phyloP scores from a whole-genome alignment of 2,329 filamentous ascomycete species.

The Fusarium veterinarium region DNA sequence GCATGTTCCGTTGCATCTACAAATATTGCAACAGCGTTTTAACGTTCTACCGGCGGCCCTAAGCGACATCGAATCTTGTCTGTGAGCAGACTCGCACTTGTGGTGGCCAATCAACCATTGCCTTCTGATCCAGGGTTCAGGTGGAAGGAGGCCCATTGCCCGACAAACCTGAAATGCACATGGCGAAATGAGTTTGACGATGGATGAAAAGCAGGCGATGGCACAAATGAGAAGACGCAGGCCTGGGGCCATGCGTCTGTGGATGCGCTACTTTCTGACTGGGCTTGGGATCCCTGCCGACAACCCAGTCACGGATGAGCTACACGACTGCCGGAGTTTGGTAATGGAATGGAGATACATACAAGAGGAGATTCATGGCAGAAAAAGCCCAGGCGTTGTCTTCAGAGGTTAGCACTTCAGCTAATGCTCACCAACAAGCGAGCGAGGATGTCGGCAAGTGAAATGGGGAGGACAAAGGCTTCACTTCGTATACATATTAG shows the following conservation, averaged over 20 bases:
- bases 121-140: background rate
- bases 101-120: background rate
- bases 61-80: conserved; percentile 1
- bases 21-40: conserved; percentile 7
- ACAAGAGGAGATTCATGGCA: conserved; percentile 23
- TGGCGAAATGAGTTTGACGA: conserved; percentile 28
- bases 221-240: conserved; percentile 25
- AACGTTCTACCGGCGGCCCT: conserved; percentile 8
- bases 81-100: conserved; percentile 1
- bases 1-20: conserved; percentile 19
- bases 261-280: conserved; percentile 45
- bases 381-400: conserved; percentile 19
- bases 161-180: conserved; percentile 21
- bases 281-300: conserved; percentile 40
- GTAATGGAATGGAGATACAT: conserved; percentile 23
- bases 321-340: conserved; percentile 32
- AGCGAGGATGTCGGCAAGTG: conserved; percentile 22
- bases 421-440: conserved; percentile 29
- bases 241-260: conserved; percentile 32
- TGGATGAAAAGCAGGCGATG: conserved; percentile 21
- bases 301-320: conserved; percentile 28
- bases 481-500: conserved; percentile 42
- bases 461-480: conserved; percentile 26
- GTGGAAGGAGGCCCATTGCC: conserved; percentile 12
- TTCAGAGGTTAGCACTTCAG: conserved; percentile 22